These are phyloP conservation scores for Colletotrichum trifolii DNA, from an alignment of 2,329 filamentous ascomycete genomes.

Conservation along the genomic window DNA sequence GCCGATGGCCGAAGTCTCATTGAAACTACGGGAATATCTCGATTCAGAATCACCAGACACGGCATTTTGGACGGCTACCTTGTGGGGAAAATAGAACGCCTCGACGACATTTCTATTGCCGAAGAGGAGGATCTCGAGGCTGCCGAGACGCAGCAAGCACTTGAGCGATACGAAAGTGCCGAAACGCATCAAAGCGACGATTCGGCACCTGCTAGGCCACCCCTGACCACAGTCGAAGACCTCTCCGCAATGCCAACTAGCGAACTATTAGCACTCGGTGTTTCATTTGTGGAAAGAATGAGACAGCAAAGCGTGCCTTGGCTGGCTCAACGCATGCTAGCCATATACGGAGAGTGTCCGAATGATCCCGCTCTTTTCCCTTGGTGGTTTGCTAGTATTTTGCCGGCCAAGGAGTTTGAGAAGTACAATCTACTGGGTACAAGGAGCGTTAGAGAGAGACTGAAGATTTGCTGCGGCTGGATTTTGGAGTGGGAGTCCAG, in stretches of 20 bases:
- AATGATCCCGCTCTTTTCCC: constrained; percentile 81
- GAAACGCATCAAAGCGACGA: constrained; percentile 30
- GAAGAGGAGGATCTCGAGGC: constrained; percentile 84
- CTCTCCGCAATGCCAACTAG: constrained; percentile 74
- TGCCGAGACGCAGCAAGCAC: constrained; percentile 62
- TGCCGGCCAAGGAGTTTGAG: constrained; percentile 81
- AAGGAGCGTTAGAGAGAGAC: constrained; percentile 79
- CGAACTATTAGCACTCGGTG: constrained; percentile 72
- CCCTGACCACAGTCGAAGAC: constrained; percentile 42
- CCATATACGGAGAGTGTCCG: constrained; percentile 82
- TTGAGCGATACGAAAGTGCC: constrained; percentile 26
- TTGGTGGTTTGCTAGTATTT: constrained; percentile 89
- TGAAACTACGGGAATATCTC: constrained; percentile 79
- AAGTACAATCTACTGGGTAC: constrained; percentile 82
- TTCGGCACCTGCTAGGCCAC: background rate
- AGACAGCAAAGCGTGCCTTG: constrained; percentile 76
- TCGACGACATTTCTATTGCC: constrained; percentile 84
- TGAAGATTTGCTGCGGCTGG: constrained; percentile 88
- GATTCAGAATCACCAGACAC: constrained; percentile 78
- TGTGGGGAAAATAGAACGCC: constrained; percentile 78
- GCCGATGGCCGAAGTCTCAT: constrained; percentile 85
- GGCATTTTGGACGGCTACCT: constrained; percentile 79
- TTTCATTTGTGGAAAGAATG: constrained; percentile 77
- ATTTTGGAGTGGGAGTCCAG: constrained; percentile 77
- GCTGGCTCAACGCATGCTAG: constrained; percentile 77